Base-by-base conservation (phyloP, 768 basidiomycete species). In the Rhizopogon vesiculosus region DNA sequence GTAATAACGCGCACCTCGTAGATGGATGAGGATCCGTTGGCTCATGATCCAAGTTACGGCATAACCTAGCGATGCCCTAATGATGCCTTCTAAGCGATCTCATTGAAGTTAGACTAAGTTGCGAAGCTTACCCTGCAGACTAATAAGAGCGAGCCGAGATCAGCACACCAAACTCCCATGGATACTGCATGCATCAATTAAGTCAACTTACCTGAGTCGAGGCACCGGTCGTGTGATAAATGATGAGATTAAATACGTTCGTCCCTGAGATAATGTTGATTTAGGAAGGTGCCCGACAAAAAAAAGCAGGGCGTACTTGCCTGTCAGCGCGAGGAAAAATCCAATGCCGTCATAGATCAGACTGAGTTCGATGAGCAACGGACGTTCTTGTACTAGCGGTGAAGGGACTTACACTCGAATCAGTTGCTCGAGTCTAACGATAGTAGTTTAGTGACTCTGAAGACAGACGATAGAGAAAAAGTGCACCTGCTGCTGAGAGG, bases 321-420 rank as follows among this genome's bases (percentile, higher is more conserved):
- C 73, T 25, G 84, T 82, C 43, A 88, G 67, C 4, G 73, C 73
- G 29, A 84, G 59, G 55, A 87, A 82, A 64, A 85, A 88, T 19
- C 80, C 78, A 25, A 88, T 67, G 28, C 86, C 86, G 59, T 89
- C 85, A 54, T 82, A 83, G 3, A 89, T 69, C 81, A 87, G 82
- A 69, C 84, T 87, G 59, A 5, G 16, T n/a, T 61, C 10, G 25
- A 28, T 28, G 28, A 42, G 15, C 18, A 8, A 19, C 22, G 8
- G 40, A 31, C 12, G 42, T 69, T 2, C 35, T 42, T 35, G 42
- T 49, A 31, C 48, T 40, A 19, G 18, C 10, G 7, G 28, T 42
- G 18, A 3, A 15, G 41, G 16, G 15, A 0, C 66, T 62, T 59
- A 69, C 70, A 70, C 66, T 54, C 59, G 58, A 38, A 71, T 63